Evolutionary conservation across 352 stramenopile genomes (phyloP), one percentile per base, ranked within the genome.

Genomic region (Pythium insidiosum): DNA sequence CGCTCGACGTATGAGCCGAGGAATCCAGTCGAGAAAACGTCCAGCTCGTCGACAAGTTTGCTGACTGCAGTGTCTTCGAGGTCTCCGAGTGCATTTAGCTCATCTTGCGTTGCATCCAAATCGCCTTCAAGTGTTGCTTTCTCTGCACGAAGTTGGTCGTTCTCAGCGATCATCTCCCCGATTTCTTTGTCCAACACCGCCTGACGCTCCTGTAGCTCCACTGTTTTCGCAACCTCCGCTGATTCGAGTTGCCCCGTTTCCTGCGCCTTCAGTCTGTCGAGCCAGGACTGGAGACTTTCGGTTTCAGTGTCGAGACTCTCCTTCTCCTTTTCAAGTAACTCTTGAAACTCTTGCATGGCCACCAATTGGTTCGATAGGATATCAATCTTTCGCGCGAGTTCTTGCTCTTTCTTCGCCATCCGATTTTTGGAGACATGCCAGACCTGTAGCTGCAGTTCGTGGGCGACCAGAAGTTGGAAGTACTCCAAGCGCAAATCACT

Each of bases 361-460:
- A 78, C 61, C 4, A 89, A 38, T 50, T 85, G 66, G 1, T 52
- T 29, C 4, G 65, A 42, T 30, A 89, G 50, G 18, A 86, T 61
- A 10, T 73, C 62, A 30, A 55, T 73, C 25, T 87, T 89, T 48
- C 66, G 75, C 31, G 66, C 31, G 39, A 84, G 55, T 33, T 85
- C 71, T 4, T 69, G 43, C 19, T 67, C 54, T 41, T 71, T 70
- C 21, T 68, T 50, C 18, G 51, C 30, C 56, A 89, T 83, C 6
- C 65, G 58, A 5, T 63, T 61, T 9, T 64, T 76, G 6, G 70
- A 81, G 5, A 81, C 45, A 16, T 66, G 56, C 76, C 75, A 90
- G 18, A 91, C 76, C 56, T 94, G 68, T 28, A 77, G 67, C 39
- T 91, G 74, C 22, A 94, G 54, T 46, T 94, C 77, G 26, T 68